Conservation (phyloP, 73 alveolate genomes). For the Effrenium voratum region DNA sequence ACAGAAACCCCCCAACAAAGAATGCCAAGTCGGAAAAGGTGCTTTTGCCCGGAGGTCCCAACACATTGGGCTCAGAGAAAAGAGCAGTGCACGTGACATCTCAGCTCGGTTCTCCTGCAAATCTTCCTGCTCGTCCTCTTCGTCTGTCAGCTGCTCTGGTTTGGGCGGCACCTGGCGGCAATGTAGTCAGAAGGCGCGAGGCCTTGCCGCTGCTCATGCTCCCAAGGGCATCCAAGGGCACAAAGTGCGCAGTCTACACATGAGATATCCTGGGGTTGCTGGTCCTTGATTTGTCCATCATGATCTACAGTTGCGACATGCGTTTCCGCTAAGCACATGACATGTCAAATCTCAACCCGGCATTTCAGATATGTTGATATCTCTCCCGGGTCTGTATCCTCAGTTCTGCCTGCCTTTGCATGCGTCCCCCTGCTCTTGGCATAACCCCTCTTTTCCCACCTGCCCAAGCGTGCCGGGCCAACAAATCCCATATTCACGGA, state of each 20-base stretch:
- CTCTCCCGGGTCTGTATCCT: too few species aligned
- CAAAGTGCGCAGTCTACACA: neutral
- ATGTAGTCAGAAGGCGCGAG: neutral
- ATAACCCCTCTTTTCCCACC: too few species aligned
- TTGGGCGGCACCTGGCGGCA: conserved; percentile 66
- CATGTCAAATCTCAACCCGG: too few species aligned
- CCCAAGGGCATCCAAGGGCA: neutral
- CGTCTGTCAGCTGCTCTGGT: conserved; percentile 67
- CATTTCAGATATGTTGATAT: too few species aligned
- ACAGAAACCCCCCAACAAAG: too few species aligned
- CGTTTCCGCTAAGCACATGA: too few species aligned
- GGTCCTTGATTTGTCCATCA: neutral
- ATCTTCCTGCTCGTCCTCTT: conserved; percentile 54
- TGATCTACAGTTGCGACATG: neutral
- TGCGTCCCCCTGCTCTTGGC: too few species aligned
- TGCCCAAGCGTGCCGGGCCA: neutral
- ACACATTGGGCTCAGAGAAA: too few species aligned
- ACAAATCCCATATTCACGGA: conserved; percentile 76
- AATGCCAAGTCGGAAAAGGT: too few species aligned
- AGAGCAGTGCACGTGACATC: too few species aligned
- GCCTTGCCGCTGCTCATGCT: neutral
- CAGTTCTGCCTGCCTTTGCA: too few species aligned
- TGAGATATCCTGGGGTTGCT: neutral
- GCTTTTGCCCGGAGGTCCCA: too few species aligned
- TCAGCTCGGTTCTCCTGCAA: neutral